These are phyloP conservation scores for Penicillium brasilianum DNA, from an alignment of 2,329 filamentous ascomycete genomes.

Conservation along the genomic window DNA sequence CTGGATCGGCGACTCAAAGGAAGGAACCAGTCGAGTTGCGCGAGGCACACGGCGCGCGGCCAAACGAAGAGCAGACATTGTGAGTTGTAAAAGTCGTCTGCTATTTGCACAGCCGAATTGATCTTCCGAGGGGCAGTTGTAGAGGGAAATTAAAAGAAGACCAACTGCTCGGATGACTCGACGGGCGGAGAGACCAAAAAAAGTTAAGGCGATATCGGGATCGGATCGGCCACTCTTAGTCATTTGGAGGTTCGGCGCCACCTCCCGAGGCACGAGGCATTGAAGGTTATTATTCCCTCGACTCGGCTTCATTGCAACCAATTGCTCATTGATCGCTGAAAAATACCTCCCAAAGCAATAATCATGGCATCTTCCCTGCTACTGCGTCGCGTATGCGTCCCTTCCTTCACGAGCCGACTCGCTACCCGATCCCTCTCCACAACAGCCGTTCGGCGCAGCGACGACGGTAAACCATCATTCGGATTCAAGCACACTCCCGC, in stretches of 20 bases:
- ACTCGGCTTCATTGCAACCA: neutral
- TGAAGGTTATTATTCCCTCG: slow-evolving; percentile 3
- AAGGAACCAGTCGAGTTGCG: slow-evolving; percentile 36
- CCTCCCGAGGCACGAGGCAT: slow-evolving; percentile 11
- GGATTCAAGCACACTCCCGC: slow-evolving; percentile 60
- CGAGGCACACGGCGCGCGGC: slow-evolving; percentile 43
- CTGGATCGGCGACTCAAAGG: slow-evolving; percentile 40
- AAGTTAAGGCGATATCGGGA: slow-evolving; percentile 30
- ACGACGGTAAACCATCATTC: slow-evolving; percentile 37
- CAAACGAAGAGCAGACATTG: slow-evolving; percentile 42
- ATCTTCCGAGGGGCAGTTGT: slow-evolving; percentile 1
- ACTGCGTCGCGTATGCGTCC: slow-evolving; percentile 45
- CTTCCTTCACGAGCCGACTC: slow-evolving; percentile 45
- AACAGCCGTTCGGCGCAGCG: slow-evolving; percentile 28
- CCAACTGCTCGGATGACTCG: slow-evolving; percentile 10
- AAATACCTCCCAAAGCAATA: slow-evolving; percentile 12
- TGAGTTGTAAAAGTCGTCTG: slow-evolving; percentile 7
- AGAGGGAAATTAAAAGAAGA: slow-evolving; percentile 4
- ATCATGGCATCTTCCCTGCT: slow-evolving; percentile 28
- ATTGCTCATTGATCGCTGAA: slow-evolving; percentile 5
- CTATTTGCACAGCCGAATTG: slow-evolving; percentile 6
- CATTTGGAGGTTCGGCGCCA: slow-evolving; percentile 18
- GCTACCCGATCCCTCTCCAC: slow-evolving; percentile 35
- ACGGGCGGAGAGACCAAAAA: slow-evolving; percentile 26
- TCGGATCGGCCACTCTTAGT: slow-evolving; percentile 29